Percentiles rank a stretch among this genome's conserved stretches.
These are phyloP conservation scores for Solanum pennellii DNA, from an alignment of 257 asterid species.

Conservation along the genomic window DNA sequence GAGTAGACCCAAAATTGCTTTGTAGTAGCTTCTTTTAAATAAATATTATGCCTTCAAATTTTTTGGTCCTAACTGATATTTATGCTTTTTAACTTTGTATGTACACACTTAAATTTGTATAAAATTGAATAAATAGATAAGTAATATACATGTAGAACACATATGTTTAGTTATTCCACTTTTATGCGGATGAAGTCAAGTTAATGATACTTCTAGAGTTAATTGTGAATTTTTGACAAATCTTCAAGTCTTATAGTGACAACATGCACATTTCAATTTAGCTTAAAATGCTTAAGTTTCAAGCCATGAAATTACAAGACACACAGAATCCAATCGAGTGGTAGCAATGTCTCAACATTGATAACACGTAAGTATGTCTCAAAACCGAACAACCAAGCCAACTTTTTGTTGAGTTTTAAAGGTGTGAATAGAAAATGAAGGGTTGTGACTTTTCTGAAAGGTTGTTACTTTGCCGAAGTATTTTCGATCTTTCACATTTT, in stretches of 20 bases:
- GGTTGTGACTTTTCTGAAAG: no score
- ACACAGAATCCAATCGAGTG: background rate
- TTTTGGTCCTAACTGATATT: no score
- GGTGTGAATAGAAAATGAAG: no score
- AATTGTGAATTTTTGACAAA: background rate
- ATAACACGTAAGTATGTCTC: background rate
- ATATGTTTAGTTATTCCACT: no score
- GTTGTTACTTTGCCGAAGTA: no score
- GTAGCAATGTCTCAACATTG: background rate
- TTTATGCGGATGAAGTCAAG: no score
- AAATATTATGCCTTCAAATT: no score
- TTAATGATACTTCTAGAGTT: background rate
- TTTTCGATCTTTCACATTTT: no score
- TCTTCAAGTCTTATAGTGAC: background rate
- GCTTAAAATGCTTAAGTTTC: background rate
- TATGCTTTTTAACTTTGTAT: no score
- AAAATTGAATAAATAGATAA: no score
- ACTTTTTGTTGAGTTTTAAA: no score
- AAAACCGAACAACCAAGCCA: background rate
- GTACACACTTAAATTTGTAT: background rate
- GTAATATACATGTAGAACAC: no score
- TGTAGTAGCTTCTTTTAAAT: background rate
- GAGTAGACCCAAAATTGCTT: background rate
- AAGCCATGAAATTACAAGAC: background rate
- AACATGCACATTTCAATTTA: background rate